Evolutionary conservation across 805 yeast genomes (phyloP), one percentile per base, ranked within the genome.

Genomic region (Nakazawaea anatomiae): DNA sequence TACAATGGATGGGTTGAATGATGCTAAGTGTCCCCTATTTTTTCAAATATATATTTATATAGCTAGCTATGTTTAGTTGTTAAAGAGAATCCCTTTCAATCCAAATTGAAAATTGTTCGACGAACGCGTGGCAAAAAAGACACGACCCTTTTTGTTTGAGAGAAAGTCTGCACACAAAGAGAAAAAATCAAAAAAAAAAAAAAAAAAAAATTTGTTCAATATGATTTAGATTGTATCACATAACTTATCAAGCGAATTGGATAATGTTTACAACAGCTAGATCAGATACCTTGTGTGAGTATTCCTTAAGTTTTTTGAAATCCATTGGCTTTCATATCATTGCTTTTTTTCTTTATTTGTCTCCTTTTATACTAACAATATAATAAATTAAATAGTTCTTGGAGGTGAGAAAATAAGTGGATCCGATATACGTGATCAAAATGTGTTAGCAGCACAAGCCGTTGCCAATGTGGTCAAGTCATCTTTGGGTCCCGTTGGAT

Each of bases 351-450:
- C 25, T 18, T 18, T 18, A 18, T 18, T 18, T 18, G 25, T 18
- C 25, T 18, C 3, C 25, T 2, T 32, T 32, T 32, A 32, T 32
- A 32, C 35, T 32, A 32, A 32, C 35, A 3, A 32, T 32, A 9
- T 32, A 9, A 8, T 32, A 9, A 32, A 32, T 11, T 32, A 9
- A 2, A 11, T 11, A 73, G 78, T 94, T 69, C 82, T 94, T 57
- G 96, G 96, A 60, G 99, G 97, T 60, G 96, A 94, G 67, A 92
- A 94, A 69, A 71, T 89, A 58, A 85, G 95, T 68, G 99, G 99
- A 52, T 96, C 91, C 62, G 99, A 94, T 64, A 86, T 95, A 58
- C 84, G 99, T 63, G 87, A 90, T 64, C 99, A 95, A 68, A 94
- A 94, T 62, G 96, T 95, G 18, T 72, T 90, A 64, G 99, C 99